Evolutionary conservation across 1,284 basidiomycete species (phyloP).

Genomic region (Leccinum huronense): DNA sequence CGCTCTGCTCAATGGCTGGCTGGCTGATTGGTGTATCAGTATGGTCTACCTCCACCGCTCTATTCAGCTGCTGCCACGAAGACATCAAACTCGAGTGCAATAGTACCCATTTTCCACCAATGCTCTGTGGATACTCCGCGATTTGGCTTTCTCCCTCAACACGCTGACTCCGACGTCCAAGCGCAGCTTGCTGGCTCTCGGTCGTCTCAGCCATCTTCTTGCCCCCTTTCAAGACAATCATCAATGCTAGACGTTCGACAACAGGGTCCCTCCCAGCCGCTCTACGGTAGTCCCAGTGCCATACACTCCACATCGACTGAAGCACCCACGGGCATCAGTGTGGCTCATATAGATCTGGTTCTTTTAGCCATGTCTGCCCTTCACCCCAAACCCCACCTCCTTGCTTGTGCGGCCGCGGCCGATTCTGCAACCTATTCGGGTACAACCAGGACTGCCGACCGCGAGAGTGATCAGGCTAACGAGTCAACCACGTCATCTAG

Average conservation of each 20-base stretch:
- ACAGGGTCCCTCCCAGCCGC: not conserved
- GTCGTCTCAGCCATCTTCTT: not conserved
- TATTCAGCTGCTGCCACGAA: not conserved
- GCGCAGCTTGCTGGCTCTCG: not conserved
- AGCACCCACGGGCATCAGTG: not conserved
- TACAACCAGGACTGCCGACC: not conserved
- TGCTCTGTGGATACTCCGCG: not conserved
- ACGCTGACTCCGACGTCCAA: not conserved
- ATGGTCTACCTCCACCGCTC: not conserved
- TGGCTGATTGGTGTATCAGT: slow-evolving; percentile 1
- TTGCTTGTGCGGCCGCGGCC: no score
- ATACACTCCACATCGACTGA: not conserved
- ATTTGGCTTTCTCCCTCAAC: not conserved
- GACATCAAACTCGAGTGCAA: not conserved
- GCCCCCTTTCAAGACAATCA: not conserved
- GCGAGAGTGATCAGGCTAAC: not conserved
- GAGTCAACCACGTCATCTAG: not conserved
- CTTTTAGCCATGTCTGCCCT: not conserved
- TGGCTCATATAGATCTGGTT: not conserved
- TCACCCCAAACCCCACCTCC: not conserved
- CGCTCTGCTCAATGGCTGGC: not conserved
- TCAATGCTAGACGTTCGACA: no score
- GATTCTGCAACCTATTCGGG: not conserved
- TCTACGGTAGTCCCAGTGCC: not conserved
- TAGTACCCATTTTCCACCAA: not conserved